These are phyloP conservation scores for Stemphylium vesicarium DNA, from an alignment of 2,329 filamentous ascomycete genomes.

Conservation along the genomic window DNA sequence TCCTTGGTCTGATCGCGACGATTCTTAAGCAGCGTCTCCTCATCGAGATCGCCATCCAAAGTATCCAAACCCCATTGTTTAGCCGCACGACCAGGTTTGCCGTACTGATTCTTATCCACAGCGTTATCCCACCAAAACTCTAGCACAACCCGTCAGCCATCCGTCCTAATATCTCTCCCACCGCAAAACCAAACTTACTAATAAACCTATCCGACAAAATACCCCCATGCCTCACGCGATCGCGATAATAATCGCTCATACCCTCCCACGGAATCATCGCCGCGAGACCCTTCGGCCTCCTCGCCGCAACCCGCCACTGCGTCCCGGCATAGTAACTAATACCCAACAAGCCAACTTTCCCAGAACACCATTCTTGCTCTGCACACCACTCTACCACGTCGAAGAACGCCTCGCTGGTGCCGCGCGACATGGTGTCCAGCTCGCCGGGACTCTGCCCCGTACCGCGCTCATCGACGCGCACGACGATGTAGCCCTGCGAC, in stretches of 20 bases:
- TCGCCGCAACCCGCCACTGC: not conserved
- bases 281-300: not conserved
- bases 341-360: not conserved
- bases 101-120: not conserved
- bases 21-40: not conserved
- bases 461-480: not conserved
- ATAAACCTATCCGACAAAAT: not conserved
- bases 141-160: too few species aligned
- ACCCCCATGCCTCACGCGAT: not conserved
- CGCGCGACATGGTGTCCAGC: not conserved
- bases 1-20: not conserved
- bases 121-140: not conserved
- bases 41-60: slow-evolving; percentile 4
- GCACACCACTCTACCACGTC: not conserved
- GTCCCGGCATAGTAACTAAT: not conserved
- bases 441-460: not conserved
- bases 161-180: too few species aligned
- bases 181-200: not conserved
- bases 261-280: not conserved
- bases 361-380: not conserved
- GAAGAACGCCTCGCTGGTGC: not conserved
- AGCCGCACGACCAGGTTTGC: not conserved
- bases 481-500: not conserved
- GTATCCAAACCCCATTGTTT: slow-evolving; percentile 1
- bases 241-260: not conserved